Evolutionary conservation across 1,284 basidiomycete genomes (phyloP), one percentile per base, ranked within the genome.

Genomic region (Pseudozyma sp.): DNA sequence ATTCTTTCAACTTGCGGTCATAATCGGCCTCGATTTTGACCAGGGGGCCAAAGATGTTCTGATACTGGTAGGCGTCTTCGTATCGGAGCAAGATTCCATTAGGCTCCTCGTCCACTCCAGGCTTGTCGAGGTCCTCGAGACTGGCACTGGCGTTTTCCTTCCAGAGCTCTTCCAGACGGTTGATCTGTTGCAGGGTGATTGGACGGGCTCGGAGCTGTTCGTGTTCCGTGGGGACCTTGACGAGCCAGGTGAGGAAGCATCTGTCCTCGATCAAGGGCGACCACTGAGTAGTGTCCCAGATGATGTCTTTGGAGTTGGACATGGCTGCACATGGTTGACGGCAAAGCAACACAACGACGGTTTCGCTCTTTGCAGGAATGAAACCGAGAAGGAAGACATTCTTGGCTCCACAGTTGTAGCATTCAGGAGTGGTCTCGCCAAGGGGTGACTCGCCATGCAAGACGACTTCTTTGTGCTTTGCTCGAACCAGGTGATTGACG

Each of bases 1-100:
- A 93, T 86, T 99, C 97, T 86, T 99, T 99, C 81, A 99, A 89
- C 68, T 92, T 90, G 86, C 97, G 96, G 86, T 99, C 97, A 83
- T 98, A 99, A 87, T 99, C 97, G 7, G 97, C 97, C 85, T 99
- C 97, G 80, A 99, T 98, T 88, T 99, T 99, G 85, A 99, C 96
- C 44, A 99, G 89, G 9, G 96, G 96, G 1, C 96, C 96, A 82
- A 98, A 96, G 65, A 99, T 98, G 85, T 98, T 98, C 86, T 98
- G 96, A 85, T 99, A 99, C 85, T 99, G 96, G 85, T 98, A 98
- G 42, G 97, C 96, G 84, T 99, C 97, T 85, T 99, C 96, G 86
- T 99, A 99, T 38, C 87, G 60, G 47, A 94, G 86, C 35, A 97
- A 85, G 72, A 99, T 93, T 1, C 92, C 90, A 85, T 96, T 93